Conservation (phyloP, 106 monocot genomes). For the Phalaenopsis equestris region DNA sequence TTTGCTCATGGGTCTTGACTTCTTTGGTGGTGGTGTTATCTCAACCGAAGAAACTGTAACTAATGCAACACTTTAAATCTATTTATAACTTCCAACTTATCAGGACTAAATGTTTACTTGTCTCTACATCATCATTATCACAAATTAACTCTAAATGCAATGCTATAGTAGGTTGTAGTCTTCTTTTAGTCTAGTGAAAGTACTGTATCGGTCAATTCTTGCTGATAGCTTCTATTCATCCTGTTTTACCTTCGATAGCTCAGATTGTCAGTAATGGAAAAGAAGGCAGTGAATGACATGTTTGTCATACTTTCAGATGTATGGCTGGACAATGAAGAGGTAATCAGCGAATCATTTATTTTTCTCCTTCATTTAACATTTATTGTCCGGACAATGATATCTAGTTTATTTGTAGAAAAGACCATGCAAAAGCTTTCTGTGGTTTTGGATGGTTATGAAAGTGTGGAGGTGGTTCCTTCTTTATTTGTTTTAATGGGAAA, state of each 20-base stretch:
- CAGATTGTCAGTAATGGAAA: constrained; percentile 61
- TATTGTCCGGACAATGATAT: constrained; percentile 15
- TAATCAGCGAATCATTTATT: constrained; percentile 15
- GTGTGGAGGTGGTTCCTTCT: constrained; percentile 82
- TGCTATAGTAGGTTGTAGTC: background rate
- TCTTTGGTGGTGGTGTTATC: constrained; percentile 74
- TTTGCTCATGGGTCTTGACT: constrained; percentile 81
- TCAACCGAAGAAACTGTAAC: constrained; percentile 87
- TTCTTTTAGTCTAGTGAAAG: background rate
- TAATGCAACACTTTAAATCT: background rate
- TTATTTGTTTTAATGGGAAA: constrained; percentile 98
- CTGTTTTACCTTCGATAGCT: constrained; percentile 32
- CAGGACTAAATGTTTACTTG: background rate
- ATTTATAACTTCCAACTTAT: background rate
- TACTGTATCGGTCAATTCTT: background rate
- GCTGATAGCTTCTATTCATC: background rate
- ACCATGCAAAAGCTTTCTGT: constrained; percentile 71
- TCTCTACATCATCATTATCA: background rate
- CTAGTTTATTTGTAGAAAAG: constrained; percentile 55
- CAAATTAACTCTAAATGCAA: background rate
- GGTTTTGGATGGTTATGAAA: constrained; percentile 90
- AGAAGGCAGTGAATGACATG: constrained; percentile 96
- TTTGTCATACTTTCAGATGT: constrained; percentile 98
- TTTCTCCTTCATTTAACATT: constrained; percentile 6
- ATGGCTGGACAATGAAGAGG: constrained; percentile 93